Evolutionary conservation across 73 alveolate species (phyloP).

Genomic region (Breviolum minutum): DNA sequence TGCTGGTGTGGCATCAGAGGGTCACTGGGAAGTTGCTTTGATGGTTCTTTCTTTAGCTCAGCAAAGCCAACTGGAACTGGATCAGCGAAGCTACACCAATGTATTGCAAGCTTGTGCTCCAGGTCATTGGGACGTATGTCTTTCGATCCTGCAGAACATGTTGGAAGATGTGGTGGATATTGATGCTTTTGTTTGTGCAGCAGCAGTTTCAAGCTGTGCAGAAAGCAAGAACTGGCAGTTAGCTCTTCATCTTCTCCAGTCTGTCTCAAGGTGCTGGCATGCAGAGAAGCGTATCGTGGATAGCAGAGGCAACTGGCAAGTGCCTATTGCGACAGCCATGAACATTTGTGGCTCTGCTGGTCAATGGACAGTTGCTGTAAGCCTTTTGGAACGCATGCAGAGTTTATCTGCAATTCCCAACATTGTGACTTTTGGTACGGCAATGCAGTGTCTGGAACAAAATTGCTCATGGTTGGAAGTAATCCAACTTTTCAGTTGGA

Average conservation of each 20-base stretch:
- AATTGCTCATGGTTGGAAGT: conserved; percentile 6
- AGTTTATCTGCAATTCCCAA: neutral
- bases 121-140: conserved; percentile 13
- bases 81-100: conserved; percentile 37
- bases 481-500: neutral
- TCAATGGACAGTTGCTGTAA: conserved; percentile 6
- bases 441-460: conserved; percentile 3
- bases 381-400: neutral
- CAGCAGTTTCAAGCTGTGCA: conserved; percentile 53
- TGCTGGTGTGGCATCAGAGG: conserved; percentile 6
- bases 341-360: conserved; percentile 41
- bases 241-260: conserved; percentile 13
- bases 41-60: neutral
- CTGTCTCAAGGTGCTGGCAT: neutral
- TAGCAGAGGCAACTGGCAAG: conserved; percentile 53
- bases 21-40: conserved; percentile 60
- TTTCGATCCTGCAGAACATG: conserved; percentile 5
- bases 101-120: conserved; percentile 48
- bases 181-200: conserved; percentile 78
- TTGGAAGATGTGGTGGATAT: neutral
- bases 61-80: neutral
- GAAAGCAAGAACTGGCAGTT: conserved; percentile 23
- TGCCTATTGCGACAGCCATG: conserved; percentile 51
- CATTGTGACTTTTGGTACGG: conserved; percentile 51
- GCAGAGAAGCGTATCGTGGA: neutral